A percentile compares a stretch with the other conserved stretches of the same genome.
Conservation (phyloP, 2,329 filamentous ascomycete genomes). For the Ceratocystis papillata region DNA sequence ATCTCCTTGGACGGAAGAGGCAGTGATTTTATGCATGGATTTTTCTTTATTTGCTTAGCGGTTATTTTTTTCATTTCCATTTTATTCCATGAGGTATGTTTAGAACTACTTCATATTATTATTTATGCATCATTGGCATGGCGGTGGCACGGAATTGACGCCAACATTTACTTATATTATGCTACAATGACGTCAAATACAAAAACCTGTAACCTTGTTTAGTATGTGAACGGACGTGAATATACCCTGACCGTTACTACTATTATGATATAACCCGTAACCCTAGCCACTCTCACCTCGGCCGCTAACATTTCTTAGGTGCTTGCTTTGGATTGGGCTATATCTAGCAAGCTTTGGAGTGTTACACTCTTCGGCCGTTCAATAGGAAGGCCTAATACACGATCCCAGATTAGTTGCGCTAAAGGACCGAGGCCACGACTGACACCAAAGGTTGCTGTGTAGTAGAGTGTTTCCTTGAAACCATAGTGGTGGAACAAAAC, state of each 20-base stretch:
- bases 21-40: background rate
- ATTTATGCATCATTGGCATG: background rate
- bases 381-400: constrained; percentile 85
- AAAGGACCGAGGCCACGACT: constrained; percentile 70
- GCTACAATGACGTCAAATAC: background rate
- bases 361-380: constrained; percentile 98
- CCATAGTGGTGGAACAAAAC: constrained; percentile 98
- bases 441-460: constrained; percentile 63
- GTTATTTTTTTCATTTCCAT: background rate
- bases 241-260: no score
- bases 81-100: background rate
- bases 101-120: background rate
- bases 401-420: constrained; percentile 92
- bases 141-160: background rate
- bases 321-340: background rate
- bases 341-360: constrained; percentile 41
- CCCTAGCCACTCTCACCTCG: background rate
- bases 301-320: background rate
- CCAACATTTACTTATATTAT: background rate
- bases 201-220: no score
- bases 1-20: background rate
- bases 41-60: background rate
- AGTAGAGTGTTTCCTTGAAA: constrained; percentile 94
- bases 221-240: no score
- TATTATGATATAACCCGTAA: background rate